Evolutionary conservation across 768 basidiomycete species (phyloP), one percentile per base, ranked within the genome.

Genomic region (Sporobolomyces phaffii): DNA sequence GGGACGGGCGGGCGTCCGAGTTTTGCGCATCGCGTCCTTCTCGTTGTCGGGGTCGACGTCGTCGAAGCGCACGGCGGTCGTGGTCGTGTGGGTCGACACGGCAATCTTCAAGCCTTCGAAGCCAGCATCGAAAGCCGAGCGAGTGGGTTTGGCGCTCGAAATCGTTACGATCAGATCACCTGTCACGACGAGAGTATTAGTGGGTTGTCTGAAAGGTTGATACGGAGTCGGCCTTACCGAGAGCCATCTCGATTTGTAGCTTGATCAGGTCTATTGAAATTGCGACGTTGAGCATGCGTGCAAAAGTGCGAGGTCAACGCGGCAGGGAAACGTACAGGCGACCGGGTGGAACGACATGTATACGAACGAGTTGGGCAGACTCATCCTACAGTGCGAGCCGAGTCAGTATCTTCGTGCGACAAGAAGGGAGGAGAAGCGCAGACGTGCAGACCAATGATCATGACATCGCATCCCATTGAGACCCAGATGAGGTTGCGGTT

Each of bases 31-130:
- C 15, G 47, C 40, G 18, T 50, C 49, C 54, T 56, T 53, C 36
- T 53, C 52, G 52, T 53, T 43, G 29, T 31, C 45, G 26, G 18
- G 38, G 15, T 2, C 48, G 34, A 15, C 48, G 40, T 66, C 65
- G 34, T 60, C 59, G 24, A 61, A 20, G 22, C 33, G 51, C 24
- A 45, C 22, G 0, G 65, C 65, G 1, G 52, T 56, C 14, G 64
- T 65, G 1, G 57, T 54, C 10, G 58, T 53, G 29, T 60, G 59
- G 15, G 65, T 66, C 31, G 51, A 41, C 47, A 66, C 65, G 31
- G 65, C 65, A 29, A 66, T 61, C 52, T 66, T 48, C 36, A 66
- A 59, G 14, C 59, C 65, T 5, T 61, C 47, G 18, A 60, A 61
- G n/a, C 11, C 47, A 2, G 22, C 10, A 1, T 13, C 26, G 29